Percentiles rank a stretch among this genome's conserved stretches.
These are phyloP conservation scores for Phytophthora pluvialis DNA, from an alignment of 352 stramenopile genomes.

Conservation along the genomic window DNA sequence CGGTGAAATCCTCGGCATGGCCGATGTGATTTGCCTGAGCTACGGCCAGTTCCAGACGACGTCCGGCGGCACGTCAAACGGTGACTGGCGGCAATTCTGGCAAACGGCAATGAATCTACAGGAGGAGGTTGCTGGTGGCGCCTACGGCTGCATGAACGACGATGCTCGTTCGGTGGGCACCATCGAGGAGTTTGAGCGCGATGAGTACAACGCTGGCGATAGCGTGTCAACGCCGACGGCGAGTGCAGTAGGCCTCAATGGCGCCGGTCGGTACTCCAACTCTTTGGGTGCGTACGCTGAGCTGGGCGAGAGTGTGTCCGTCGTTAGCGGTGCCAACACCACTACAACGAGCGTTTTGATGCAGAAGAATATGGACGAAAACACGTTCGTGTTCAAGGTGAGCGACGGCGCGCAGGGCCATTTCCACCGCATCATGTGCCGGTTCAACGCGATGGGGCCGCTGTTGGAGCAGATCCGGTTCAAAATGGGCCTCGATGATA, in stretches of 20 bases:
- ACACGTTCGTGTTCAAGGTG: constrained; percentile 89
- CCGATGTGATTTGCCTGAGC: constrained; percentile 87
- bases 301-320: constrained; percentile 86
- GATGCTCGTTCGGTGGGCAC: constrained; percentile 85
- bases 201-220: constrained; percentile 60
- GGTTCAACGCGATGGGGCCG: constrained; percentile 69
- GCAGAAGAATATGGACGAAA: constrained; percentile 68
- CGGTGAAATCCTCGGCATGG: constrained; percentile 88
- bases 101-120: constrained; percentile 88
- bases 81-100: constrained; percentile 91
- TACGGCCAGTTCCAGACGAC: constrained; percentile 90
- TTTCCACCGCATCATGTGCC: constrained; percentile 87
- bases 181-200: constrained; percentile 91
- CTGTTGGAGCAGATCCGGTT: constrained; percentile 83
- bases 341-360: constrained; percentile 78
- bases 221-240: constrained; percentile 40
- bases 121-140: constrained; percentile 74
- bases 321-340: constrained; percentile 84
- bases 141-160: constrained; percentile 69
- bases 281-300: constrained; percentile 78
- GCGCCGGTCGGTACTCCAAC: constrained; percentile 50
- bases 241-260: constrained; percentile 45
- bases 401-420: constrained; percentile 81
- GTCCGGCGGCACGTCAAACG: constrained; percentile 66
- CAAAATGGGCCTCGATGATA: constrained; percentile 73